Percentiles rank a stretch among this genome's conserved stretches.
phyloP scores from a whole-genome alignment of 2,329 filamentous ascomycete genomes.

The Aspergillus sergii region DNA sequence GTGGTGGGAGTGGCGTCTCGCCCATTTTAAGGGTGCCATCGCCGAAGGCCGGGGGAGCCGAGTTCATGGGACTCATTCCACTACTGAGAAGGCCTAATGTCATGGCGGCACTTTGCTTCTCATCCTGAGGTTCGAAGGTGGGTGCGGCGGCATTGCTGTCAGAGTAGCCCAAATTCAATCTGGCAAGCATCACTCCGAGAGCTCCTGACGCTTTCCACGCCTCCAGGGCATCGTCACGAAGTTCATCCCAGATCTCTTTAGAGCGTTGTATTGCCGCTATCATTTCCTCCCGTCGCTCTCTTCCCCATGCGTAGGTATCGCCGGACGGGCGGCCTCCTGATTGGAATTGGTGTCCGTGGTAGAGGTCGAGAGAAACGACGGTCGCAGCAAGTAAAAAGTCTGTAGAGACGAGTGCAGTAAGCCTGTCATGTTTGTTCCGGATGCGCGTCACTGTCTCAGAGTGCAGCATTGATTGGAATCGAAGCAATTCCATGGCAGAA shows the following conservation, averaged over 20 bases:
- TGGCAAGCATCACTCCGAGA: slow-evolving; percentile 81
- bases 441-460: slow-evolving; percentile 74
- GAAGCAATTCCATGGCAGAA: slow-evolving; percentile 78
- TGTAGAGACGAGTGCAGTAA: slow-evolving; percentile 76
- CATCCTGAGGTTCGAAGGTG: slow-evolving; percentile 50
- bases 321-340: slow-evolving; percentile 36
- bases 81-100: slow-evolving; percentile 69
- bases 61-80: slow-evolving; percentile 57
- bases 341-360: slow-evolving; percentile 55
- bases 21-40: slow-evolving; percentile 33
- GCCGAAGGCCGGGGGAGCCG: slow-evolving; percentile 31
- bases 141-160: slow-evolving; percentile 25
- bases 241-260: slow-evolving; percentile 75
- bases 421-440: slow-evolving; percentile 74
- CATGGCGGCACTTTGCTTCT: slow-evolving; percentile 69
- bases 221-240: slow-evolving; percentile 79
- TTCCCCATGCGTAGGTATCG: slow-evolving; percentile 51
- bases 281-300: slow-evolving; percentile 69
- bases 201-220: slow-evolving; percentile 83
- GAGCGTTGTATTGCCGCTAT: slow-evolving; percentile 71
- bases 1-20: slow-evolving; percentile 30
- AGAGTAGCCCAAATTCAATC: slow-evolving; percentile 57
- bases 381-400: slow-evolving; percentile 87
- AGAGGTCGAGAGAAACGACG: slow-evolving; percentile 79
- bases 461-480: slow-evolving; percentile 75